Conservation (phyloP, 2,329 filamentous ascomycete species). For the Colletotrichum limetticola region DNA sequence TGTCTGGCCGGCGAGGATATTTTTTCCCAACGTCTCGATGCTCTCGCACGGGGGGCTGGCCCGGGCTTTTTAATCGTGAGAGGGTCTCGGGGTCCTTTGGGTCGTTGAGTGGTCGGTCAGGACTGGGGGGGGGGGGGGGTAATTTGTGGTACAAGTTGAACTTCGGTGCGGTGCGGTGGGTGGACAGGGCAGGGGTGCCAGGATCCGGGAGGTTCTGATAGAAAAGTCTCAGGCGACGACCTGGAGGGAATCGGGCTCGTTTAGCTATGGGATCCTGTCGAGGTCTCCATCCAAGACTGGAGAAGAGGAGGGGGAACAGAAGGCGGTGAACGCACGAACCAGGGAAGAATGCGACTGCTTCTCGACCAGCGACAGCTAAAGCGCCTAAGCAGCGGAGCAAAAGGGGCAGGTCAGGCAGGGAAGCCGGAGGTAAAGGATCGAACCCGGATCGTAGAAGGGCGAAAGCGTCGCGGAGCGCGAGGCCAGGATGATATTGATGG, state of each 20-base stretch:
- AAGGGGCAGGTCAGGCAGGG: conserved; percentile 24
- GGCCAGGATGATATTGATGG: not conserved
- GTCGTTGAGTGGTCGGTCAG: conserved; percentile 30
- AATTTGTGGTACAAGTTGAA: conserved; percentile 9
- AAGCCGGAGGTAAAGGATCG: conserved; percentile 32
- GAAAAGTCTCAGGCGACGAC: conserved; percentile 33
- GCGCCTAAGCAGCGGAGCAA: conserved; percentile 24
- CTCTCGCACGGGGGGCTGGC: conserved; percentile 33
- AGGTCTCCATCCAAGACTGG: conserved; percentile 31
- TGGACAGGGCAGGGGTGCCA: conserved; percentile 33
- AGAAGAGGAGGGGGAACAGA: conserved; percentile 33
- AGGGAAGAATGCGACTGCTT: conserved; percentile 29
- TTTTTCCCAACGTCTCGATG: conserved; percentile 28
- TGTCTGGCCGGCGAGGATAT: conserved; percentile 31
- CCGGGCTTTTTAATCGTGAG: conserved; percentile 33
- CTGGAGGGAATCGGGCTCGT: conserved; percentile 32
- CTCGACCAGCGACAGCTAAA: conserved; percentile 32
- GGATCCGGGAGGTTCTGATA: conserved; percentile 32
- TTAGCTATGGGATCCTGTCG: conserved; percentile 29
- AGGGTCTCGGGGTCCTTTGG: conserved; percentile 35
- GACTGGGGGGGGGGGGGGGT: conserved; percentile 17
- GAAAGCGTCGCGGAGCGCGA: conserved; percentile 1
- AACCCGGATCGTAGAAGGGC: conserved; percentile 22
- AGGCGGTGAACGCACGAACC: conserved; percentile 35
- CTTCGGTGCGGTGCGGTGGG: conserved; percentile 20